Base-by-base conservation (phyloP, 1,139 yeast species). In the Debaryomyces subglobosus region DNA sequence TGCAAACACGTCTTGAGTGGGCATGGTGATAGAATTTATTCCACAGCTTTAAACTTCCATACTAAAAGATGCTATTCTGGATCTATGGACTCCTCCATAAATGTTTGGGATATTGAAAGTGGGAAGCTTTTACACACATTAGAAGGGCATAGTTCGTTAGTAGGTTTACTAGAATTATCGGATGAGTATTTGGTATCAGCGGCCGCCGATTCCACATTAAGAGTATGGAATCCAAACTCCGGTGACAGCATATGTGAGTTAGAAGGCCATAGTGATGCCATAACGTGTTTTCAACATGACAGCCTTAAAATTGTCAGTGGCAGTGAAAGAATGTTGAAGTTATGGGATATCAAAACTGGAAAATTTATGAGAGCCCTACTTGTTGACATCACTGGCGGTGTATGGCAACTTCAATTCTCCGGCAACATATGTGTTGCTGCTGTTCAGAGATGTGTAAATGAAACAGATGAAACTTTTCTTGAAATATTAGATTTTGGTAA, bases 361-460 rank as follows among this genome's bases (percentile, higher is more conserved):
- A 76, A 77, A 56, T 80, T 86, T 53, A 83, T 90, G 4, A 78
- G 95, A 50, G 94, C 91, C 58, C 69, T 94, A 49, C 72, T 91
- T 48, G 76, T 81, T 4, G 96, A 88, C 62, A 85, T 85, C 25
- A 79, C 91, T 15, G 91, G 89, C 6, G 87, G 90, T 29, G 91
- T 94, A 25, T 94, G 99, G 99, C 97, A 95, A 59, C 97, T 94
- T 1, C 81, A 89, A 56, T 89, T 91, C 61, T 96, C 90, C 63
- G 83, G 84, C 53, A 80, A 88, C 51, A 77, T 94, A 45, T 88
- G 98, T 62, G 90, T 94, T 34, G 95, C 96, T 18, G 99, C 99
- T 0, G 96, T 92, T n/a, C 89, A 86, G 74, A 78, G 85, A 57
- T 74, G 66, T 49, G 59, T 60, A 18, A 67, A 67, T 47, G 76